A percentile compares a stretch with the other conserved stretches of the same genome.
Conservation (phyloP, 108 stramenopile genomes). For the Pinguiococcus pyrenoidosus region DNA sequence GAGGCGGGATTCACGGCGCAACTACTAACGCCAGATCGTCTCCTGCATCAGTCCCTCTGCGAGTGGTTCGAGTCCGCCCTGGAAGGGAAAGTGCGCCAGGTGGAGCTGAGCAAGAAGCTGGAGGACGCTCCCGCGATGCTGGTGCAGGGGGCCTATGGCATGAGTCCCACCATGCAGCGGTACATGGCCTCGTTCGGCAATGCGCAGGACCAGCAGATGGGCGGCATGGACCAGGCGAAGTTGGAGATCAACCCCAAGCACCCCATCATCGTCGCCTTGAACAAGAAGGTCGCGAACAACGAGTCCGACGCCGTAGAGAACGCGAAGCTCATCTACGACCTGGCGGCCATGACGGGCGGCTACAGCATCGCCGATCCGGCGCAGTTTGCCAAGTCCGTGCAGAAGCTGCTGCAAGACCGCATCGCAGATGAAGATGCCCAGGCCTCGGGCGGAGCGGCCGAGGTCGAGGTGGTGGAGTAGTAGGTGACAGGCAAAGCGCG, state of each 20-base stretch:
- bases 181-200: slow-evolving; percentile 91
- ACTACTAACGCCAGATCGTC: no score
- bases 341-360: slow-evolving; percentile 84
- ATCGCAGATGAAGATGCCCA: no score
- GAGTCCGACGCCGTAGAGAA: slow-evolving; percentile 59
- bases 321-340: slow-evolving; percentile 72
- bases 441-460: no score
- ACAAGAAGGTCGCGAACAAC: slow-evolving; percentile 45
- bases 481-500: no score
- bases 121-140: slow-evolving; percentile 73
- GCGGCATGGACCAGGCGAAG: slow-evolving; percentile 55
- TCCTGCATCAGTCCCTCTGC: no score
- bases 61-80: slow-evolving; percentile 63
- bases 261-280: slow-evolving; percentile 66
- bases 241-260: slow-evolving; percentile 90
- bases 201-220: slow-evolving; percentile 58
- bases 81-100: slow-evolving; percentile 52
- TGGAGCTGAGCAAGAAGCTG: slow-evolving; percentile 64
- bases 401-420: no score
- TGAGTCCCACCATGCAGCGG: slow-evolving; percentile 93
- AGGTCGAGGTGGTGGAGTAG: no score
- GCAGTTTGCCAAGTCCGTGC: no score
- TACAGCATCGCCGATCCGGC: slow-evolving; percentile 73
- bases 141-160: slow-evolving; percentile 87
- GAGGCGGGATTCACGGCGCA: no score